Evolutionary conservation across 2,329 filamentous ascomycete genomes (phyloP), one percentile per base, ranked within the genome.

Genomic region (Exophiala calicioides): DNA sequence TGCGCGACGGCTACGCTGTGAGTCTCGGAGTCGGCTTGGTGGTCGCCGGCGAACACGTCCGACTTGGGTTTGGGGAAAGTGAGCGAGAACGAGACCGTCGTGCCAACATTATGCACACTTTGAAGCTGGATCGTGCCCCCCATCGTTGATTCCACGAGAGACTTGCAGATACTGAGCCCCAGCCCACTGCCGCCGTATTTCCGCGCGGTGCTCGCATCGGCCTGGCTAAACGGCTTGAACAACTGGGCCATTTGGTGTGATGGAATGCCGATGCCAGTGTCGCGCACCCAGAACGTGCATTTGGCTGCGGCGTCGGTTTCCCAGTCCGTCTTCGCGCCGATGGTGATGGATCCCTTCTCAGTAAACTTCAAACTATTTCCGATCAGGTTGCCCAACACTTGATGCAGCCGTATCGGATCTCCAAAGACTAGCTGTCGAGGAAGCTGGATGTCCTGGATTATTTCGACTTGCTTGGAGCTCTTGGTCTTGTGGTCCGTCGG

Each of bases 21-120:
- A 1, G 77, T 71, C 69, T 79, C 80, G 1, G 75, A 74, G 50
- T 80, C 73, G 2, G 74, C n/a, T n/a, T n/a, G n/a, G n/a, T n/a
- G 70, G 20, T 80, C 68, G 53, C 69, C 70, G 20, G 59, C 53
- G 6, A 57, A 43, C 13, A 62, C 58, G n/a, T 52, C 45, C 37
- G 55, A 55, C 50, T 82, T 79, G 35, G 88, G 88, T 65, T 95
- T 96, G 56, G 87, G 84, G 65, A 96, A 96, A 0, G 82, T 83
- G 23, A 97, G 76, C 0, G 85, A 86, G 69, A 97, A 96, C 7
- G 68, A 72, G 1, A 81, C 75, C 9, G 75, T 74, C 0, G 81
- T 84, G 2, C 81, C 81, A 33, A 73, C 69, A 1, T 73, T 72
- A 5, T 70, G 66, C 35, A 76, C 70, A 36, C 73, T 80, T 32